Conservation (phyloP, 2,329 filamentous ascomycete genomes). For the Dothistroma septosporum region DNA sequence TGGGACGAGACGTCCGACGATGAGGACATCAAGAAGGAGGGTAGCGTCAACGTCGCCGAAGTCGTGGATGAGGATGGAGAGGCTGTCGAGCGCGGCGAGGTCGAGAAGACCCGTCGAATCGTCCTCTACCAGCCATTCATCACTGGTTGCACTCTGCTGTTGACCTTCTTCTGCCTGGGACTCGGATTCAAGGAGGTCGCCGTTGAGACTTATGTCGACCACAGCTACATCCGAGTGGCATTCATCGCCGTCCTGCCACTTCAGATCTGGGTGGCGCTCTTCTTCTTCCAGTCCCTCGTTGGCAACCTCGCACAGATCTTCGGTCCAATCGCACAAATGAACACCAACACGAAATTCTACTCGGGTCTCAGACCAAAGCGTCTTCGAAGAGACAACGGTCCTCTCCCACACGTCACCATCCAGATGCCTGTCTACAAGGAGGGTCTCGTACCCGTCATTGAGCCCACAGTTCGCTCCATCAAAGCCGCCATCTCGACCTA, state of each 20-base stretch:
- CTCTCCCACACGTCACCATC: conserved; percentile 54
- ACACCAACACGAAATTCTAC: conserved; percentile 45
- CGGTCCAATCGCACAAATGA: conserved; percentile 44
- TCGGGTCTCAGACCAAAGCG: conserved; percentile 42
- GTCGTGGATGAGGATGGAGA: conserved; percentile 30
- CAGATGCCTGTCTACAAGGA: conserved; percentile 44
- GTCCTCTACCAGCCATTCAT: conserved; percentile 55
- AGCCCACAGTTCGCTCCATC: conserved; percentile 37
- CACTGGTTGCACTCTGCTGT: conserved; percentile 50
- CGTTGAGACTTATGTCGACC: conserved; percentile 53
- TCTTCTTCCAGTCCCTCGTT: conserved; percentile 47
- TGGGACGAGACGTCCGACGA: conserved; percentile 48
- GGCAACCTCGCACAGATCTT: conserved; percentile 41
- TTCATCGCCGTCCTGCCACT: conserved; percentile 51
- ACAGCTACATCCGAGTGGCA: conserved; percentile 51
- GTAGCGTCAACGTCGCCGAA: conserved; percentile 35
- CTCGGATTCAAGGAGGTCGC: conserved; percentile 55
- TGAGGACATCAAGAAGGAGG: conserved; percentile 42
- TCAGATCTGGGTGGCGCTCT: conserved; percentile 57
- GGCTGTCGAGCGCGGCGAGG: conserved; percentile 38
- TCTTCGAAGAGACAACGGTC: conserved; percentile 33
- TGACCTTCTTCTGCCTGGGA: conserved; percentile 54
- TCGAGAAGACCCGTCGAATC: conserved; percentile 45
- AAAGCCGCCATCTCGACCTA: conserved; percentile 48
- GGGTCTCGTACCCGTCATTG: conserved; percentile 38